These are phyloP conservation scores for Phaseolus lunatus DNA, from an alignment of 306 rosid species.

Conservation along the genomic window DNA sequence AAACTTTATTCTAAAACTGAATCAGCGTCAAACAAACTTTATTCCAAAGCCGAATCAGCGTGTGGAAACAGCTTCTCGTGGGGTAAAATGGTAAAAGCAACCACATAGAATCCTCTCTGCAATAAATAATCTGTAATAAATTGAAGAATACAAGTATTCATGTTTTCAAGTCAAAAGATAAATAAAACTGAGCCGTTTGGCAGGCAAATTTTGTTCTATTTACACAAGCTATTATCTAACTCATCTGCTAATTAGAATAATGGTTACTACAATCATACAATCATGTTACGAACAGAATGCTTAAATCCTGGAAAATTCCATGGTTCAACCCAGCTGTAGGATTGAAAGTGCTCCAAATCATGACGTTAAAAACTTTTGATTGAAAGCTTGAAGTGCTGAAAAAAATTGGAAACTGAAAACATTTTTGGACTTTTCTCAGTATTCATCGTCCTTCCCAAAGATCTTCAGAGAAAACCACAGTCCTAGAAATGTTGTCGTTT, in stretches of 20 bases:
- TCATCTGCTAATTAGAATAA: constrained; percentile 28
- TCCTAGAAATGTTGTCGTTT: constrained; percentile 75
- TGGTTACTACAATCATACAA: constrained; percentile 21
- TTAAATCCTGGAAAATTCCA: constrained; percentile 39
- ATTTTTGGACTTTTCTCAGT: constrained; percentile 18
- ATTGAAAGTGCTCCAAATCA: constrained; percentile 33
- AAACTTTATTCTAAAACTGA: too few species aligned
- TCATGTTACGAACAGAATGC: constrained; percentile 38
- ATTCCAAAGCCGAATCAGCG: not conserved
- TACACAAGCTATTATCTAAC: constrained; percentile 20
- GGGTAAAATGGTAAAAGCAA: not conserved
- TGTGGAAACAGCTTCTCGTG: not conserved
- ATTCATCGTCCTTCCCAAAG: constrained; percentile 95
- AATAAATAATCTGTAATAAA: not conserved
- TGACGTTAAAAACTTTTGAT: constrained; percentile 37
- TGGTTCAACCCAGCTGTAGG: constrained; percentile 41
- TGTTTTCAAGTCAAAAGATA: not conserved
- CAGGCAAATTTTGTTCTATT: constrained; percentile 34
- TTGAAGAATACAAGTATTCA: not conserved
- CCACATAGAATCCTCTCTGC: not conserved
- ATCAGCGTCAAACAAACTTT: too few species aligned
- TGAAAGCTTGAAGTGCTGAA: constrained; percentile 5
- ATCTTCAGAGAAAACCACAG: constrained; percentile 94
- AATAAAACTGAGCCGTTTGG: constrained; percentile 31
- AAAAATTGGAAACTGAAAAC: not conserved